Base-by-base conservation (phyloP, 2,329 filamentous ascomycete species). In the Fusarium austroafricanum region DNA sequence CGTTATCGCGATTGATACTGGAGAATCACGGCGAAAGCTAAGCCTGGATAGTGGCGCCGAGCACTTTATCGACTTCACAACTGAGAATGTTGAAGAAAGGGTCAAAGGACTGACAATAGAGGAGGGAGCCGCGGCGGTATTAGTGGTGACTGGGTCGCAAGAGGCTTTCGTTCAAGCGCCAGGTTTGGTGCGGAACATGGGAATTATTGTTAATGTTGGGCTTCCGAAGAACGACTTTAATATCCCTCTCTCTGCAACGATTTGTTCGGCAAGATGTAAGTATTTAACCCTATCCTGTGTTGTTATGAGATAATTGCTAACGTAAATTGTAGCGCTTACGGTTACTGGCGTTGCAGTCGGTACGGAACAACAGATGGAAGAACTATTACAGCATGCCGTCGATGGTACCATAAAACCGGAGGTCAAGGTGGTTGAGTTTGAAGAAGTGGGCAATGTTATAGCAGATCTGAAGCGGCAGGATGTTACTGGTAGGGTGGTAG, bases 1-100 rank as follows among this genome's bases (percentile, higher is more conserved):
- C 1, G 73, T 77, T 0, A 75, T 79, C 2, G 77, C 73, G 0
- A 51, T 79, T 0, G 77, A 79, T n/a, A 54, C 67, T 0, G 75
- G 76, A 3, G 44, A 68, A 2, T 6, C 57, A 0, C 73, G 75
- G 6, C 70, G 71, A 2, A 49, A 68, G 0, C 21, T 76, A 4
- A 73, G 71, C 12, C 50, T 72, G 4, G 56, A 56, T 0, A 70
- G 71, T 6, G 73, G 76, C 1, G 76, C 76, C 0, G 62, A 76
- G 10, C 62, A 55, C 0, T 79, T 75, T 1, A 31, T 79, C 9
- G 76, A 78, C 35, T 79, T 75, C 20, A 1, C 1, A 0, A n/a
- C 8, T 0, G 73, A 75, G 0, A 55, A 75, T 3, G 65, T 76
- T 0, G 71, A 72, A 12, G 28, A 58, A 0, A 61, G 23, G 2